Base-by-base conservation (phyloP, 345 rosid species). In the Eucalyptus sp. region DNA sequence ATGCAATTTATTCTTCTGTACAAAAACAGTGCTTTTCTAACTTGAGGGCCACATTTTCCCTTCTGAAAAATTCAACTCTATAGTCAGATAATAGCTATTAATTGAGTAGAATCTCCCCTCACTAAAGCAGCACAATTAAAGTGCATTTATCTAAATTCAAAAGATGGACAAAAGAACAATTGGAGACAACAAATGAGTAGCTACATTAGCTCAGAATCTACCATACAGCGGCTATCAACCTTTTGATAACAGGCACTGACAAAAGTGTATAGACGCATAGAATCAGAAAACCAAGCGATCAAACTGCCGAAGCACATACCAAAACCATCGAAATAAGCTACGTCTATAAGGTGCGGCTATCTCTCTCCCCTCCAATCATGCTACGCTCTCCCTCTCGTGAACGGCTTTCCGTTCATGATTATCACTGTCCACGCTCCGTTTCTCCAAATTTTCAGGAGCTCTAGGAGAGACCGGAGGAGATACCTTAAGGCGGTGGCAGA, bases 401-500 rank as follows among this genome's bases (percentile, higher is more conserved):
- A 10, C 43, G 25, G 83, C 83, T 71, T 37, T 10, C 83, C 83
- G 46, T 18, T 37, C 83, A 37, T 4, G 83, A 20, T 37, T 37
- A 71, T 37, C 83, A 10, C 83, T 5, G 83, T 41, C 27, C 48
- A 37, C 83, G 2, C 83, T 79, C 62, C 62, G 46, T 54, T 81
- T 80, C 48, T 22, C 60, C 62, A 5, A 20, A 88, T 24, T 14
- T 31, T 22, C 18, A 11, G 52, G 64, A 71, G 25, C n/a, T 84
- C 58, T 5, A 49, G 58, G 60, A 62, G 62, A 51, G 27, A 51
- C 33, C 33, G 87, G n/a, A 60, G 50, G 46, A n/a, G 24, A 25
- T 81, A 96, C 99, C 96, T 97, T 97, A 88, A 97, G 99, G 86
- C 95, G 95, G 93, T 96, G 95, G 86, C 99, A 96, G 50, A 96